A percentile compares a stretch with the other conserved stretches of the same genome.
phyloP scores from a whole-genome alignment of 768 basidiomycete genomes.

The Hericium coralloides region DNA sequence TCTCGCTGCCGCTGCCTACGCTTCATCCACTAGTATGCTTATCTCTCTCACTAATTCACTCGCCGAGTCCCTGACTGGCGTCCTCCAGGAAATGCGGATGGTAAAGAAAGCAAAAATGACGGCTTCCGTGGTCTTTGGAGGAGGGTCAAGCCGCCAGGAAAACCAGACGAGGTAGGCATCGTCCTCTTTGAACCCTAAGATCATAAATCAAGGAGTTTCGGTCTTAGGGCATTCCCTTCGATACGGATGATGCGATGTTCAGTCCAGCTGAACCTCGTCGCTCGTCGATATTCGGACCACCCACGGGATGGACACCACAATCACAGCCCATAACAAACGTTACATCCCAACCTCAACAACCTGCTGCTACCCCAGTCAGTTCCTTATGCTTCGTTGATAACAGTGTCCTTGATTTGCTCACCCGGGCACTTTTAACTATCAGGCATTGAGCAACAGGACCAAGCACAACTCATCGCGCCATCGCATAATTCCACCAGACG shows the following conservation, averaged over 20 bases:
- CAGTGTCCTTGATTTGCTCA: background rate
- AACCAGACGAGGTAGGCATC: constrained; percentile 63
- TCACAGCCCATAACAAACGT: background rate
- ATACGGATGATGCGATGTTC: constrained; percentile 74
- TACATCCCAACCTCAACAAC: background rate
- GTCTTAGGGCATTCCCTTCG: constrained; percentile 62
- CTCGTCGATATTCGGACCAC: constrained; percentile 20
- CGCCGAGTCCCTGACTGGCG: background rate
- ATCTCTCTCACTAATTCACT: background rate
- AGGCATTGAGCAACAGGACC: constrained; percentile 10
- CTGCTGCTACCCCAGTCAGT: constrained; percentile 1
- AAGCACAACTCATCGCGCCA: constrained; percentile 21
- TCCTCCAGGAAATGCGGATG: background rate
- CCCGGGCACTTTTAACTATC: background rate
- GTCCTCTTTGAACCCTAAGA: background rate
- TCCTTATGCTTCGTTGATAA: background rate
- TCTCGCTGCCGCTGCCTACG: constrained; percentile 72
- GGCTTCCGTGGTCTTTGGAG: constrained; percentile 71
- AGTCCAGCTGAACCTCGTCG: constrained; percentile 47
- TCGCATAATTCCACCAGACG: constrained; percentile 61
- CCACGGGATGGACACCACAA: background rate
- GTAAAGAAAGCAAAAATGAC: constrained; percentile 24
- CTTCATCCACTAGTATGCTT: constrained; percentile 28
- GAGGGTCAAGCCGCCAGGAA: constrained; percentile 68
- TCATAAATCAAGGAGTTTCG: background rate